Evolutionary conservation across 805 yeast species (phyloP).

Genomic region (Ogataea minuta): DNA sequence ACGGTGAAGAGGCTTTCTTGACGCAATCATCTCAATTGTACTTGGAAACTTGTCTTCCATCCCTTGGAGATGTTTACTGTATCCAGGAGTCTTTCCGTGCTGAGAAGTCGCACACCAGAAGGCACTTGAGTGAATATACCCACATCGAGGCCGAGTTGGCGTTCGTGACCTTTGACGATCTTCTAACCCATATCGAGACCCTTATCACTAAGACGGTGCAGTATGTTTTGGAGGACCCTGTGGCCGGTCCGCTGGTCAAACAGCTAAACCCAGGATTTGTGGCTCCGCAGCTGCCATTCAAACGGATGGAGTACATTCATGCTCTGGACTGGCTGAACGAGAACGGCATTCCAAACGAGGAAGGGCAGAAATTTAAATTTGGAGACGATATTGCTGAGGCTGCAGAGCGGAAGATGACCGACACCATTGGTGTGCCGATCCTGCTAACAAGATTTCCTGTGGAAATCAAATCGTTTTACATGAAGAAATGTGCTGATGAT

Average conservation of each 20-base stretch:
- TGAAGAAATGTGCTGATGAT: slow-evolving; percentile 89
- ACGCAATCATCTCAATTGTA: slow-evolving; percentile 97
- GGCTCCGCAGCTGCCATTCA: slow-evolving; percentile 83
- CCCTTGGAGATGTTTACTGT: slow-evolving; percentile 96
- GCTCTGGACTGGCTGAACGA: slow-evolving; percentile 97
- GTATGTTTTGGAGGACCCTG: slow-evolving; percentile 82
- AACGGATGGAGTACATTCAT: slow-evolving; percentile 84
- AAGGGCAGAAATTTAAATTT: slow-evolving; percentile 85
- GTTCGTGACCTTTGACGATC: slow-evolving; percentile 82
- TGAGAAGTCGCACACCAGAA: slow-evolving; percentile 97
- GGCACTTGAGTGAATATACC: slow-evolving; percentile 95
- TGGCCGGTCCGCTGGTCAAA: slow-evolving; percentile 84
- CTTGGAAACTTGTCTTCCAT: slow-evolving; percentile 93
- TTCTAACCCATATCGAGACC: slow-evolving; percentile 80
- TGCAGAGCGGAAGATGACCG: slow-evolving; percentile 98
- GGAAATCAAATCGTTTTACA: slow-evolving; percentile 96
- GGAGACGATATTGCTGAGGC: slow-evolving; percentile 99
- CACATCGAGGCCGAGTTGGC: slow-evolving; percentile 95
- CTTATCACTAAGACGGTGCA: slow-evolving; percentile 67
- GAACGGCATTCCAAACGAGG: slow-evolving; percentile 91
- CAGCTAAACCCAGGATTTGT: slow-evolving; percentile 90
- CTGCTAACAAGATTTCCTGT: slow-evolving; percentile 93
- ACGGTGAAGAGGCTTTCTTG: slow-evolving; percentile 93
- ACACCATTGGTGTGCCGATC: slow-evolving; percentile 88
- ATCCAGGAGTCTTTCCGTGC: slow-evolving; percentile 99